These are phyloP conservation scores for Fusarium sp. DNA, from an alignment of 2,329 filamentous ascomycete species.

Conservation along the genomic window DNA sequence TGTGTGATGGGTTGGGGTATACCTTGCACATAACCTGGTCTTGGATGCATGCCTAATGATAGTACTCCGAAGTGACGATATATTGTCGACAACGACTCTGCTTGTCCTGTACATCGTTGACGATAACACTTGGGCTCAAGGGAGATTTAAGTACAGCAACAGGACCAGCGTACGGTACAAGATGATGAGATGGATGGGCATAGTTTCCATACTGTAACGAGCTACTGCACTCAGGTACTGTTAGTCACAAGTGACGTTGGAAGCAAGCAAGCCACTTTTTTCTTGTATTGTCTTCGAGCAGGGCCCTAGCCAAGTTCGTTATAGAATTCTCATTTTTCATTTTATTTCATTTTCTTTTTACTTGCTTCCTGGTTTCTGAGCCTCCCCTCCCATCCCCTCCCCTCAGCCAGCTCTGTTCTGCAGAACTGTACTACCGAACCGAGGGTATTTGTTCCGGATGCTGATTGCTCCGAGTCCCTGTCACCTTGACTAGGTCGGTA, in stretches of 20 bases:
- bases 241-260: slow-evolving; percentile 13
- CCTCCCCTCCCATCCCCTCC: slow-evolving; percentile 9
- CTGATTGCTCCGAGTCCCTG: slow-evolving; percentile 29
- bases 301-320: slow-evolving; percentile 23
- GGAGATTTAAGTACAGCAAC: not conserved
- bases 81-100: slow-evolving; percentile 11
- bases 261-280: slow-evolving; percentile 17
- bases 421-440: not conserved
- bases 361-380: slow-evolving; percentile 32
- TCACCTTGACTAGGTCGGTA: slow-evolving; percentile 14
- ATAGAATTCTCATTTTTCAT: slow-evolving; percentile 38
- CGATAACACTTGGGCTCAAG: not conserved
- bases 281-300: slow-evolving; percentile 13
- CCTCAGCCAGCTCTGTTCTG: not conserved
- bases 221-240: not conserved
- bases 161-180: not conserved
- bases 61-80: slow-evolving; percentile 17
- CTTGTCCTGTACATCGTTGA: slow-evolving; percentile 16
- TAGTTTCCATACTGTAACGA: not conserved
- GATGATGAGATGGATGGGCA: not conserved
- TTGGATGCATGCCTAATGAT: slow-evolving; percentile 11
- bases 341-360: slow-evolving; percentile 1
- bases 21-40: slow-evolving; percentile 31
- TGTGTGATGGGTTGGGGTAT: slow-evolving; percentile 28
- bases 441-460: slow-evolving; percentile 20